These are phyloP conservation scores for Ganoderma lingzhi DNA, from an alignment of 1,284 basidiomycete genomes.

Conservation along the genomic window DNA sequence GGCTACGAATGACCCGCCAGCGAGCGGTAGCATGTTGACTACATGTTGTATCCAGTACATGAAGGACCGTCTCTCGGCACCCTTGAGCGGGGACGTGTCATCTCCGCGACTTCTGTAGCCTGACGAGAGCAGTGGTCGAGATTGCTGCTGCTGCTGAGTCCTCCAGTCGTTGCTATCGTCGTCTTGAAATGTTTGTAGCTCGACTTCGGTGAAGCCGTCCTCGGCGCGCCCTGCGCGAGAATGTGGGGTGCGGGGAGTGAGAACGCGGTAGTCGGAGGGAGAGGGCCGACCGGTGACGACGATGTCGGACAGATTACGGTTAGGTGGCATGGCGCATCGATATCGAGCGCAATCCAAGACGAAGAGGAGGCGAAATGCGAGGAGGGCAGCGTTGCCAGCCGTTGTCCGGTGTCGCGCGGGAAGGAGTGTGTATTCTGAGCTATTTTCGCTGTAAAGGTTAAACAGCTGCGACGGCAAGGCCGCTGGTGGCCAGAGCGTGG, in stretches of 20 bases:
- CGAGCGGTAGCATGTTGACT: slow-evolving; percentile 43
- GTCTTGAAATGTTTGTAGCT: slow-evolving; percentile 51
- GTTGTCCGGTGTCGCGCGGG: slow-evolving; percentile 3
- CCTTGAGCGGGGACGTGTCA: slow-evolving; percentile 38
- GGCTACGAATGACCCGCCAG: slow-evolving; percentile 55
- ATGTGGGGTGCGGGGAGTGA: slow-evolving; percentile 72
- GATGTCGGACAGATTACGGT: slow-evolving; percentile 28
- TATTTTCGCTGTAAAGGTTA: not conserved
- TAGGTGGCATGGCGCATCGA: slow-evolving; percentile 7
- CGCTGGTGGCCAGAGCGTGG: no score
- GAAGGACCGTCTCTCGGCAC: not conserved
- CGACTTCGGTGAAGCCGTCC: slow-evolving; percentile 58
- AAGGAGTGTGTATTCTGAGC: not conserved
- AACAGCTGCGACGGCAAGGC: no score
- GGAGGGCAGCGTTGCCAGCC: slow-evolving; percentile 1
- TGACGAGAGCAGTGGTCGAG: slow-evolving; percentile 55
- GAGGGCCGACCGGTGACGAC: slow-evolving; percentile 44
- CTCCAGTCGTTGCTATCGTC: slow-evolving; percentile 49
- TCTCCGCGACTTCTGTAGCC: slow-evolving; percentile 53
- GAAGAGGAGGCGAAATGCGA: not conserved
- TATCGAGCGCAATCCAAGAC: not conserved
- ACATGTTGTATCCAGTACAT: slow-evolving; percentile 16
- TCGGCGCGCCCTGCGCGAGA: slow-evolving; percentile 66
- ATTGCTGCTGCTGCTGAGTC: slow-evolving; percentile 49
- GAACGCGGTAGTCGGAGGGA: slow-evolving; percentile 47